A percentile compares a stretch with the other conserved stretches of the same genome.
phyloP scores from a whole-genome alignment of 345 rosid genomes.

The Gossypium raimondii region DNA sequence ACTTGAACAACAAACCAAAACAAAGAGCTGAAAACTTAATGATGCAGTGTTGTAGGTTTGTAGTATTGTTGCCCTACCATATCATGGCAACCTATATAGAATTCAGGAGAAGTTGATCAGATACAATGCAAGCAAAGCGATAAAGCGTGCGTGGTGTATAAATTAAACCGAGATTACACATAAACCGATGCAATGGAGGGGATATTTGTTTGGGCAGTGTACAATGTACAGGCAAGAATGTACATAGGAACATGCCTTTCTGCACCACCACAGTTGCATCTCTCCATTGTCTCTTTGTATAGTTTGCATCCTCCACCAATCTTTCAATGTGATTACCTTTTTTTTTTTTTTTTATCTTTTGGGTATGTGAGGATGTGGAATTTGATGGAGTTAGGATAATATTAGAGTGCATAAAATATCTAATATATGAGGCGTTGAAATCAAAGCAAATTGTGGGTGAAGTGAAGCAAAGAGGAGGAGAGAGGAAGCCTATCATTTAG shows the following conservation, averaged over 20 bases:
- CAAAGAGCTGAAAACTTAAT: background rate
- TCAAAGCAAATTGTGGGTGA: background rate
- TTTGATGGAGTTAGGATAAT: background rate
- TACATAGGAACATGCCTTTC: constrained; percentile 9
- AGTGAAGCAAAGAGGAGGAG: background rate
- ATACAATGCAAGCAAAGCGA: background rate
- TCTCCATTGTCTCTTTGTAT: background rate
- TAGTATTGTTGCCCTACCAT: background rate
- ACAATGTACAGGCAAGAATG: constrained; percentile 15
- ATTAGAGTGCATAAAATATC: background rate
- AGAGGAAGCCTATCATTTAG: background rate
- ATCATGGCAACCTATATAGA: background rate
- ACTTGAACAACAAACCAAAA: background rate
- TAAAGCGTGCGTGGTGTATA: background rate
- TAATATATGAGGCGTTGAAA: background rate
- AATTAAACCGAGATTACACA: background rate
- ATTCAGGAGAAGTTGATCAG: background rate
- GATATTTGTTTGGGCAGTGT: constrained; percentile 1
- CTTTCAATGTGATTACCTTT: too few relatives aligned
- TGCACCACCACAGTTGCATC: background rate
- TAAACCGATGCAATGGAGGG: background rate
- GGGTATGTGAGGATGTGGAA: too few relatives aligned
- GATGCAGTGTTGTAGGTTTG: background rate
- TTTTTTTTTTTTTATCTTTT: too few relatives aligned
- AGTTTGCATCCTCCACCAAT: background rate